Percentiles rank a stretch among this genome's conserved stretches.
phyloP scores from a whole-genome alignment of 805 yeast genomes.

The Myxozyma kluyveri region DNA sequence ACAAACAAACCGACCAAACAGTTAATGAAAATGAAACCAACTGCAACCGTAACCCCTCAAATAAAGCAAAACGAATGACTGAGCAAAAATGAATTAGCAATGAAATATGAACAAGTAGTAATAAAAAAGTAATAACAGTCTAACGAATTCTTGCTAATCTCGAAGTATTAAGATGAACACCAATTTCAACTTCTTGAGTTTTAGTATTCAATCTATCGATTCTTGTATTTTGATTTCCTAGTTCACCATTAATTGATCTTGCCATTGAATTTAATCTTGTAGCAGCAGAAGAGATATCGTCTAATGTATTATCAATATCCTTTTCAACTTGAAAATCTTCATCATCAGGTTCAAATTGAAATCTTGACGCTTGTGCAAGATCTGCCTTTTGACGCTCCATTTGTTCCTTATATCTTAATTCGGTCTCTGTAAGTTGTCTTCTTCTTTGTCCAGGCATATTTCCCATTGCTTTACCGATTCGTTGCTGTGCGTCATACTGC shows the following conservation, averaged over 20 bases:
- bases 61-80: neutral
- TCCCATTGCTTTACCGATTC: constrained; percentile 54
- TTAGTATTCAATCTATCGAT: constrained; percentile 74
- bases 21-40: neutral
- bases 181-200: constrained; percentile 79
- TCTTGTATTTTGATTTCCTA: constrained; percentile 72
- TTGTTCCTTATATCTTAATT: constrained; percentile 24
- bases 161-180: constrained; percentile 72
- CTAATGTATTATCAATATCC: constrained; percentile 79
- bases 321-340: constrained; percentile 93
- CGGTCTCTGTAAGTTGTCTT: constrained; percentile 24
- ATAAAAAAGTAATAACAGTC: neutral
- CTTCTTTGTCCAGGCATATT: constrained; percentile 30
- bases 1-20: neutral
- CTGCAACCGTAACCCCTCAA: neutral
- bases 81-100: constrained; percentile 1
- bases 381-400: constrained; percentile 54
- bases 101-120: neutral
- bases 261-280: constrained; percentile 73
- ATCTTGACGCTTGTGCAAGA: constrained; percentile 59
- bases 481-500: constrained; percentile 62
- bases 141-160: constrained; percentile 57
- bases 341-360: constrained; percentile 82
- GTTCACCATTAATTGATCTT: constrained; percentile 67
- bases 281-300: constrained; percentile 68